A percentile compares a stretch with the other conserved stretches of the same genome.
phyloP scores from a whole-genome alignment of 805 yeast species.

The Starmerella gropengiesseri region DNA sequence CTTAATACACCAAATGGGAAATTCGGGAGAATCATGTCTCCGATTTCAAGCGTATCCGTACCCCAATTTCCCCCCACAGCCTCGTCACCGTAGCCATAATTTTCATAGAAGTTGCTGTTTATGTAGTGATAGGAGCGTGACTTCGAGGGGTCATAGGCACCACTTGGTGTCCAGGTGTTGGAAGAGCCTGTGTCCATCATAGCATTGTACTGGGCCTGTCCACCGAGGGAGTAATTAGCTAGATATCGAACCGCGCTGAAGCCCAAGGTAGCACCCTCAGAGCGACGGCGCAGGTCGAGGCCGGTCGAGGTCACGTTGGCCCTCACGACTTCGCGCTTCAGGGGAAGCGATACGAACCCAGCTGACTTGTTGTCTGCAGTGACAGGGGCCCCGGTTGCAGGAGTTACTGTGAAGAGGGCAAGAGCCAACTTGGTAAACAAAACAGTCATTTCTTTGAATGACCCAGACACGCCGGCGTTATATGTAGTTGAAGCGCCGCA shows the following conservation, averaged over 20 bases:
- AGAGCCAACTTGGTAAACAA: too few relatives aligned
- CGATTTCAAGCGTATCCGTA: slow-evolving; percentile 45
- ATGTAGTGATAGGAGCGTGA: slow-evolving; percentile 19
- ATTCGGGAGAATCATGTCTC: slow-evolving; percentile 39
- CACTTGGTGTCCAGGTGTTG: slow-evolving; percentile 50
- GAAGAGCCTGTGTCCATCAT: slow-evolving; percentile 61
- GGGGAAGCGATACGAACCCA: too few relatives aligned
- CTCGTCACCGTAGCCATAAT: slow-evolving; percentile 8
- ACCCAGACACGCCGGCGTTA: too few relatives aligned
- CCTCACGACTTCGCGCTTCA: too few relatives aligned
- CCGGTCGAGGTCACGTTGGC: too few relatives aligned
- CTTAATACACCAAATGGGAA: slow-evolving; percentile 66
- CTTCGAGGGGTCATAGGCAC: slow-evolving; percentile 24
- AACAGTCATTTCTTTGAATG: too few relatives aligned
- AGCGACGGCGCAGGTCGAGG: too few relatives aligned
- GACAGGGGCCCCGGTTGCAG: too few relatives aligned
- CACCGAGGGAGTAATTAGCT: slow-evolving; percentile 34
- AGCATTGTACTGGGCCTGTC: slow-evolving; percentile 37
- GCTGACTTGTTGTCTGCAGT: too few relatives aligned
- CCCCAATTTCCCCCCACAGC: slow-evolving; percentile 47
- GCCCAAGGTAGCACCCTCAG: neutral
- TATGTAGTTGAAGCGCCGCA: too few relatives aligned
- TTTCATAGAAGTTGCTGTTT: slow-evolving; percentile 1
- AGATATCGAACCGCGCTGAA: slow-evolving; percentile 14
- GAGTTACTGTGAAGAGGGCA: too few relatives aligned